phyloP scores from a whole-genome alignment of 2,329 filamentous ascomycete genomes.

The Fragosphaeria purpurea region DNA sequence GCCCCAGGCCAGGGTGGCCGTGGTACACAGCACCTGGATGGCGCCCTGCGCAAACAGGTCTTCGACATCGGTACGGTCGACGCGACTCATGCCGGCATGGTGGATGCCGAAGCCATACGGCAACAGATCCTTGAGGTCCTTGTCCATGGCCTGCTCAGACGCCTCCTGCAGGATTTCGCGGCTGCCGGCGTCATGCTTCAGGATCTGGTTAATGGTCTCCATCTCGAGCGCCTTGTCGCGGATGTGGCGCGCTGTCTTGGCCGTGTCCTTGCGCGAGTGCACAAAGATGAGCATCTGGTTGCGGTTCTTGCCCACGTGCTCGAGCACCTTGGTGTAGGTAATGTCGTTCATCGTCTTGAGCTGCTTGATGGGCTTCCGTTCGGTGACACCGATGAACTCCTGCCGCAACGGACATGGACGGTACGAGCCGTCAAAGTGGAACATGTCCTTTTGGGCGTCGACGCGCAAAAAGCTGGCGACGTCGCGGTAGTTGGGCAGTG shows the following conservation, averaged over 20 bases:
- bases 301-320: conserved; percentile 83
- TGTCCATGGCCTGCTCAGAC: conserved; percentile 69
- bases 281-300: conserved; percentile 99
- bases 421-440: conserved; percentile 93
- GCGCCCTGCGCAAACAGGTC: conserved; percentile 86
- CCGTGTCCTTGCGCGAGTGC: conserved; percentile 94
- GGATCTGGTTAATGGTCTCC: conserved; percentile 92
- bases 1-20: conserved; percentile 97
- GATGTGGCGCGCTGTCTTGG: conserved; percentile 93
- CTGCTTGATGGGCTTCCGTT: conserved; percentile 98
- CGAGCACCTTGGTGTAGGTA: conserved; percentile 92
- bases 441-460: conserved; percentile 73
- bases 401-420: conserved; percentile 90
- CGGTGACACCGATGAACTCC: conserved; percentile 94
- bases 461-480: conserved; percentile 92
- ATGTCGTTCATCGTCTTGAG: conserved; percentile 99
- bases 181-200: conserved; percentile 85
- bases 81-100: conserved; percentile 91
- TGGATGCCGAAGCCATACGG: conserved; percentile 98
- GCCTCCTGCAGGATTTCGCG: conserved; percentile 82
- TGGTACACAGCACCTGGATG: conserved; percentile 93
- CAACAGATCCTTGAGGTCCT: conserved; percentile 84
- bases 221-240: conserved; percentile 93
- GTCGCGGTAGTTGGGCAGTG: conserved; percentile 90
- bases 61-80: conserved; percentile 91